Conservation (phyloP, 164 flowering plant species). For the Liquidambar formosana region DNA sequence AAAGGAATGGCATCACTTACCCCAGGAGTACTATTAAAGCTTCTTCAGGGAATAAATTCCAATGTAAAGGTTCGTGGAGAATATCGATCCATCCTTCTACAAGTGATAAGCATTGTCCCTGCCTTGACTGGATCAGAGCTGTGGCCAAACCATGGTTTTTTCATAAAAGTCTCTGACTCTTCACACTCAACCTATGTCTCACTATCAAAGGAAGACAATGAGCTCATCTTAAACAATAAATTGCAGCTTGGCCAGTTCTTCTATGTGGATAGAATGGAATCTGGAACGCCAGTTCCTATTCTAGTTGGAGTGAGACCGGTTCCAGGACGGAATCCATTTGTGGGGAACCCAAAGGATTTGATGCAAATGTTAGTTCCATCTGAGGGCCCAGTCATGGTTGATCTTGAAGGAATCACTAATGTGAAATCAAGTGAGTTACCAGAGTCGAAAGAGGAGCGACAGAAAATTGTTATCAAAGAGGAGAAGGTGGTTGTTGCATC, state of each 20-base stretch:
- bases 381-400: conserved; percentile 30
- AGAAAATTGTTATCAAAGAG: conserved; percentile 79
- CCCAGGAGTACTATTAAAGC: conserved; percentile 89
- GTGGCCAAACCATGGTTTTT: conserved; percentile 95
- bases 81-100: conserved; percentile 77
- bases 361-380: conserved; percentile 80
- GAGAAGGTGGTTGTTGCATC: conserved; percentile 83
- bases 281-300: conserved; percentile 82
- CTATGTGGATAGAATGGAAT: conserved; percentile 69
- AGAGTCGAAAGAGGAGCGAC: conserved; percentile 36
- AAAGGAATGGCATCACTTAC: conserved; percentile 75
- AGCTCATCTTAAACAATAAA: conserved; percentile 81
- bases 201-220: conserved; percentile 73
- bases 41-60: conserved; percentile 73
- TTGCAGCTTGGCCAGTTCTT: conserved; percentile 90
- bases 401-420: conserved; percentile 25
- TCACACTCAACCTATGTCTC: conserved; percentile 90
- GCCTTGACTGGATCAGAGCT: conserved; percentile 83
- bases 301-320: conserved; percentile 78
- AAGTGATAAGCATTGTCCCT: conserved; percentile 95
- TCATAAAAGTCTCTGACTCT: conserved; percentile 93
- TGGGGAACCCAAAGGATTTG: conserved; percentile 88
- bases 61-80: conserved; percentile 77
- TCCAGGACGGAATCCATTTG: conserved; percentile 77
- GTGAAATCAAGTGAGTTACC: conserved; percentile 26